Percentiles rank a stretch among this genome's conserved stretches.
Conservation (phyloP, 176 grass and related monocot species). For the Zea luxurians region DNA sequence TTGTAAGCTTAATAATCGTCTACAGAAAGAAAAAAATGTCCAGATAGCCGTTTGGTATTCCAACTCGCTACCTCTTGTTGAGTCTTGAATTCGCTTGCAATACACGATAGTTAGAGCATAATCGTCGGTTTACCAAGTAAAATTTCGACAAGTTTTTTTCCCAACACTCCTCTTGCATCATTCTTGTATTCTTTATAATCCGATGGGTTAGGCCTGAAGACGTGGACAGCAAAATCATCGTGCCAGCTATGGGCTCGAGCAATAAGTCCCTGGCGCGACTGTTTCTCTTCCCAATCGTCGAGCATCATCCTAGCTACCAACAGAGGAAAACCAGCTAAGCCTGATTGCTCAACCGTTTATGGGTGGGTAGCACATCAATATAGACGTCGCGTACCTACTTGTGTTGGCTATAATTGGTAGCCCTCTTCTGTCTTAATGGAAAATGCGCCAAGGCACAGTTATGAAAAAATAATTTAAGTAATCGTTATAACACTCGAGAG, state of each 20-base stretch:
- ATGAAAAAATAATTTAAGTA: not conserved
- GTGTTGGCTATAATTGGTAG: not conserved
- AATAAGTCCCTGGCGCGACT: not conserved
- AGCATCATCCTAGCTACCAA: constrained; percentile 24
- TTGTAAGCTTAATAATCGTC: not conserved
- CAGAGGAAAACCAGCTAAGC: not conserved
- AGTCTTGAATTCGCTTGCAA: constrained; percentile 5
- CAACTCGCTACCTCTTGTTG: not conserved
- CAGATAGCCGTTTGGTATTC: not conserved
- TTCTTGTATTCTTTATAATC: constrained; percentile 9
- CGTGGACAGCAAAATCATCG: constrained; percentile 39
- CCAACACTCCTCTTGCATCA: constrained; percentile 16
- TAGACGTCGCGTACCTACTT: constrained; percentile 3
- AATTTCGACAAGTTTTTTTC: not conserved
- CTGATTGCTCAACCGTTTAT: constrained; percentile 33
- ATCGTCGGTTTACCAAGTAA: not conserved
- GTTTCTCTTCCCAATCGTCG: not conserved
- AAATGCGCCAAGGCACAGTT: not conserved
- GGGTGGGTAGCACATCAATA: constrained; percentile 18
- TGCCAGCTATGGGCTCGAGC: constrained; percentile 5
- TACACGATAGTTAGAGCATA: not conserved
- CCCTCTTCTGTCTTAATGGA: not conserved
- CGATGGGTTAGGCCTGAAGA: constrained; percentile 23
- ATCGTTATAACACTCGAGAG: not conserved
- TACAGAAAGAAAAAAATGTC: not conserved